These are phyloP conservation scores for Helianthus annuus DNA, from an alignment of 129 eudicot genomes.

Conservation along the genomic window HanXRQr2.0-SUNRISE NC_035449.2:178919777-178920276, in stretches of 20 bases:
- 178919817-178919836: background rate
- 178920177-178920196: no score
- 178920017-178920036: slow-evolving; percentile 62
- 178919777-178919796: background rate
- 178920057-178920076: slow-evolving; percentile 48
- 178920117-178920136: no score
- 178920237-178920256: no score
- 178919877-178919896: slow-evolving; percentile 90
- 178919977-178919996: slow-evolving; percentile 51
- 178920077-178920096: slow-evolving; percentile 35
- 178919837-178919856: background rate
- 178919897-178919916: slow-evolving; percentile 72
- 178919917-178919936: slow-evolving; percentile 64
- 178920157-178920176: no score
- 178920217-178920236: no score
- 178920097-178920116: no score
- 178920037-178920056: slow-evolving; percentile 61
- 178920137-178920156: no score
- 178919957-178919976: slow-evolving; percentile 38
- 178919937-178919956: slow-evolving; percentile 30
- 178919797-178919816: background rate
- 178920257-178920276: no score
- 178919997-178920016: slow-evolving; percentile 66
- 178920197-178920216: no score
- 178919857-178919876: slow-evolving; percentile 50